Percentiles rank a stretch among this genome's conserved stretches.
These are phyloP conservation scores for Tulasnella sp. DNA, from an alignment of 768 basidiomycete genomes.

Conservation along the genomic window DNA sequence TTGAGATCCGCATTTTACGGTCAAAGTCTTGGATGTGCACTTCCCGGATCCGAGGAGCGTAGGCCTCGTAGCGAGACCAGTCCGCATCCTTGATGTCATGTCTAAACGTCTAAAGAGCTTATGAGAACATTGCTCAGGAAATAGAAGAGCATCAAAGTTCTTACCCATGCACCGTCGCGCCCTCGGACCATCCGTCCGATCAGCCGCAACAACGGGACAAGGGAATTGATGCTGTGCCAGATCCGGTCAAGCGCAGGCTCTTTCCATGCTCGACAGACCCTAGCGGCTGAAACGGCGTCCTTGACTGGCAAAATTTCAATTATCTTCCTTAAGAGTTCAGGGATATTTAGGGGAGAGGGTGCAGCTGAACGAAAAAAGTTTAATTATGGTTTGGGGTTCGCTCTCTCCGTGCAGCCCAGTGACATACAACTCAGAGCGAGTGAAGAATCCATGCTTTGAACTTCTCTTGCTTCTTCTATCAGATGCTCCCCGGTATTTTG, in stretches of 20 bases:
- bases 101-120: not conserved
- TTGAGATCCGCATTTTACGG: not conserved
- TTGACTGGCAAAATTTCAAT: not conserved
- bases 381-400: no score
- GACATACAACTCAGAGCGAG: no score
- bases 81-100: not conserved
- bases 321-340: not conserved
- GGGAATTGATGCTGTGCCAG: not conserved
- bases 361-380: not conserved
- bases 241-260: not conserved
- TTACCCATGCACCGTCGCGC: not conserved
- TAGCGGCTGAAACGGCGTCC: not conserved
- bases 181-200: not conserved
- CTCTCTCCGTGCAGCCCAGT: not conserved
- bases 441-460: no score
- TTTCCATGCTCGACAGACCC: not conserved
- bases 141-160: not conserved
- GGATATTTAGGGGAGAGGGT: not conserved
- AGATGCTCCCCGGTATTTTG: not conserved
- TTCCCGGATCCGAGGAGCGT: not conserved
- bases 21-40: not conserved
- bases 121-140: not conserved
- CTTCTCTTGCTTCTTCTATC: no score
- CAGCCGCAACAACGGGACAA: not conserved
- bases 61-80: not conserved